Evolutionary conservation across 2,329 filamentous ascomycete genomes (phyloP), one percentile per base, ranked within the genome.

Genomic region (Colletotrichum musicola): DNA sequence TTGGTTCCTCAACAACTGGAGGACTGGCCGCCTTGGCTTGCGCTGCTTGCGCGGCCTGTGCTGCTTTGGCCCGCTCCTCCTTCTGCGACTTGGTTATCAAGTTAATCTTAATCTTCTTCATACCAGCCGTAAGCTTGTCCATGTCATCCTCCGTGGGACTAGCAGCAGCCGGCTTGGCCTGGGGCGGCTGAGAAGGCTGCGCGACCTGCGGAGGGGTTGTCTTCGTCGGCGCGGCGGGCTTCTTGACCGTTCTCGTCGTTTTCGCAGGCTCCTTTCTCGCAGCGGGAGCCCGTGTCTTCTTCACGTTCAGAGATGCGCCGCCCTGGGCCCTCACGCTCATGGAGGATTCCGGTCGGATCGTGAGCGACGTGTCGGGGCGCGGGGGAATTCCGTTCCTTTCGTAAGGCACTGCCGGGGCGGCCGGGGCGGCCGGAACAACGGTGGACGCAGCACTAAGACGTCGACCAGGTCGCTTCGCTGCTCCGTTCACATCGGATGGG

Each of bases 41-140:
- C 35, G 2, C 58, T 7, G 59, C 56, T 50, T 47, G 42, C 18
- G 56, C 56, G 6, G 16, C 49, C 18, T 25, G 20, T 27, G 49
- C 49, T 25, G 49, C 49, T n/a, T 75, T 75, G 60, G 84, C 83
- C 27, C 81, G 84, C 1, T 85, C 87, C 57, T 89, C 88, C 72
- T 83, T 85, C 73, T 89, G 86, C 46, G 87, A 82, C 68, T 89
- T 84, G 1, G 87, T 89, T 46, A 90, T 81, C 25, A 90, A 76
- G 60, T 86, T 90, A 73, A 91, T 88, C 74, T 86, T 89, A 66
- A 91, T 87, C 75, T 86, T 89, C 75, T 87, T 89, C 84, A 90
- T 86, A 1, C 86, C 85, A 42, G 81, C 82, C 0, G 88, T 86
- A 69, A 91, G 81, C 57, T 79, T 84, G 61, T 90, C 86, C 42